Percentiles rank a stretch among this genome's conserved stretches.
Conservation (phyloP, 169 alveolate species). For the Prorocentrum cordatum region DNA sequence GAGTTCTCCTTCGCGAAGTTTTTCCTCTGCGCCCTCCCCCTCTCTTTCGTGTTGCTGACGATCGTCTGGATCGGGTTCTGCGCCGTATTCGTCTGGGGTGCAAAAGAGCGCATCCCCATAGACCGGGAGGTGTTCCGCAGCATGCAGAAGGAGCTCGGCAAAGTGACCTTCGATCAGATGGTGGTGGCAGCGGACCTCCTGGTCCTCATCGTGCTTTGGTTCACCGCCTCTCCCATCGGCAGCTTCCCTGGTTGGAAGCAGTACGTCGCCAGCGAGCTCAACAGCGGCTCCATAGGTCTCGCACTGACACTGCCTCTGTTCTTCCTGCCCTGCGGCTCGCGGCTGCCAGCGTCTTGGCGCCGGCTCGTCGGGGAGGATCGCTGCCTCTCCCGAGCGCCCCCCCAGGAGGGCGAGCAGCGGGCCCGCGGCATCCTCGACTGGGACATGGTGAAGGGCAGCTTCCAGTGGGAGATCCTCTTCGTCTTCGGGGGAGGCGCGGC, state of each 20-base stretch:
- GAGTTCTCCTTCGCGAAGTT: slow-evolving; percentile 37
- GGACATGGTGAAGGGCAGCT: slow-evolving; percentile 9
- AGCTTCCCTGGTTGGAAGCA: slow-evolving; percentile 49
- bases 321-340: slow-evolving; percentile 21
- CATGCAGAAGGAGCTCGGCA: slow-evolving; percentile 5
- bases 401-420: too few species aligned
- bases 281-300: slow-evolving; percentile 47
- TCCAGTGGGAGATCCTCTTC: slow-evolving; percentile 53
- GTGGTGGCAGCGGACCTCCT: neutral
- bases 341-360: slow-evolving; percentile 1
- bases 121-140: neutral
- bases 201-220: slow-evolving; percentile 18
- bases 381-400: too few species aligned
- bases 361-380: slow-evolving; percentile 23
- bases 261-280: neutral
- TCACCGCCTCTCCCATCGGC: slow-evolving; percentile 25
- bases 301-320: slow-evolving; percentile 32
- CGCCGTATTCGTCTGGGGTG: neutral
- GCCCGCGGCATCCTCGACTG: slow-evolving; percentile 20
- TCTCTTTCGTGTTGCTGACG: neutral
- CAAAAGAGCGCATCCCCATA: neutral
- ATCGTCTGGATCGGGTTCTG: neutral
- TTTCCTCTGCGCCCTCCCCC: slow-evolving; percentile 21
- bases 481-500: slow-evolving; percentile 41
- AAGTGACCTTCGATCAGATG: slow-evolving; percentile 22